Evolutionary conservation across 169 alveolate genomes (phyloP).

Genomic region (Perkinsus chesapeaki): DNA sequence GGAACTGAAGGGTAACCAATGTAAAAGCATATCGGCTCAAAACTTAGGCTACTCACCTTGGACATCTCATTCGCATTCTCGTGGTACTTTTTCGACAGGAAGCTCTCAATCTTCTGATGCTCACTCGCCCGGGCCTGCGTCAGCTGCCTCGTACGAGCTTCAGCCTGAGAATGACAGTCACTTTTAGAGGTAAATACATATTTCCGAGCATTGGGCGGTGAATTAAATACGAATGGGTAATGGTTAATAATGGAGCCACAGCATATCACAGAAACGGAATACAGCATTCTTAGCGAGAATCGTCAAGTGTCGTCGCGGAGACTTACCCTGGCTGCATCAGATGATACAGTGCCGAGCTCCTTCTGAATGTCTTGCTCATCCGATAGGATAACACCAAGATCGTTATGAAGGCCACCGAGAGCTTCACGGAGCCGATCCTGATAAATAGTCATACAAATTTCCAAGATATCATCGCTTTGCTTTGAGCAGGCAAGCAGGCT

Average conservation of each 20-base stretch:
- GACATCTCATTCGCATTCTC: background rate
- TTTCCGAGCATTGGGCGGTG: too few species aligned
- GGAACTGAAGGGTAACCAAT: background rate
- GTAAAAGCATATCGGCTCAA: background rate
- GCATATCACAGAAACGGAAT: too few species aligned
- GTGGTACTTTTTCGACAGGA: background rate
- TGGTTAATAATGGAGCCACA: too few species aligned
- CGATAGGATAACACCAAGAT: background rate
- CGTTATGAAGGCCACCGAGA: background rate
- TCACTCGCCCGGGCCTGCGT: background rate
- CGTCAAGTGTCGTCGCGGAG: background rate
- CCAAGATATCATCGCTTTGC: too few species aligned
- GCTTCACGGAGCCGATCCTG: background rate
- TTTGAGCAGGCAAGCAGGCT: too few species aligned
- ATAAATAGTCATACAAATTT: too few species aligned
- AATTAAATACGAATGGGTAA: too few species aligned
- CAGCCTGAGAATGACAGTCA: background rate
- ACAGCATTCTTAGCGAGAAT: too few species aligned
- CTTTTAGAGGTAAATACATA: too few species aligned
- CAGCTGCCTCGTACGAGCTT: background rate
- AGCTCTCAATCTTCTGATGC: background rate
- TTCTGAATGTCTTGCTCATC: background rate
- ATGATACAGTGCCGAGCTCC: background rate
- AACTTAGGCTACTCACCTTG: background rate
- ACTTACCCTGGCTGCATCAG: background rate